A percentile compares a stretch with the other conserved stretches of the same genome.
Evolutionary conservation across 148 eudicot species (phyloP).

Genomic region (Fallopia convolvulus): DNA sequence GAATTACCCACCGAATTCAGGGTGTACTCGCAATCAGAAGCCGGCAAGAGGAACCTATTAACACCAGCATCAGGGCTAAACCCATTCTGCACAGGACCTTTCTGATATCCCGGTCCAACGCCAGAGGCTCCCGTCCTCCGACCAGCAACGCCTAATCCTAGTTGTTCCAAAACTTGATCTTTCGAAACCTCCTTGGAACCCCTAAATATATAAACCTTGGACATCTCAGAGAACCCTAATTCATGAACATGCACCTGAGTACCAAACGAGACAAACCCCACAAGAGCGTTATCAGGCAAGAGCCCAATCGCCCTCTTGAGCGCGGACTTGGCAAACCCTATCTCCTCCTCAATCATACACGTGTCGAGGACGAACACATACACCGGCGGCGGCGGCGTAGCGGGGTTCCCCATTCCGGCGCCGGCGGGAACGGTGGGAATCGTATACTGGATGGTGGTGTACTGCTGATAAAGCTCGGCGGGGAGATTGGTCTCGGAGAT

Average conservation of each 20-base stretch:
- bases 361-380: slow-evolving; percentile 70
- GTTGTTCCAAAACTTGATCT: slow-evolving; percentile 93
- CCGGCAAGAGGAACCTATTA: slow-evolving; percentile 76
- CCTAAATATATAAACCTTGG: slow-evolving; percentile 78
- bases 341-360: slow-evolving; percentile 83
- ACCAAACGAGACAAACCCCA: slow-evolving; percentile 77
- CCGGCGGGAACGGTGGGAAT: slow-evolving; percentile 16
- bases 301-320: slow-evolving; percentile 55
- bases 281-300: slow-evolving; percentile 66
- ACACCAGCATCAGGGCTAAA: slow-evolving; percentile 29
- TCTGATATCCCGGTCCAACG: slow-evolving; percentile 22
- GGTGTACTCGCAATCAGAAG: slow-evolving; percentile 78
- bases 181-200: slow-evolving; percentile 64
- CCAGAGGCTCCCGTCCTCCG: slow-evolving; percentile 31
- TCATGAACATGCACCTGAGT: slow-evolving; percentile 98
- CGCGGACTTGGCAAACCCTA: slow-evolving; percentile 70
- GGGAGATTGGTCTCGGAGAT: slow-evolving; percentile 71
- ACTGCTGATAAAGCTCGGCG: slow-evolving; percentile 74
- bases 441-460: slow-evolving; percentile 45
- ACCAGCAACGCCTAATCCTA: slow-evolving; percentile 44
- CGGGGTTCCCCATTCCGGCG: background rate
- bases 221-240: slow-evolving; percentile 71
- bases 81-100: slow-evolving; percentile 31
- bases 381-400: slow-evolving; percentile 23
- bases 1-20: slow-evolving; percentile 51